These are phyloP conservation scores for Sugiyamaella smithiae DNA, from an alignment of 805 yeast species.

Conservation along the genomic window DNA sequence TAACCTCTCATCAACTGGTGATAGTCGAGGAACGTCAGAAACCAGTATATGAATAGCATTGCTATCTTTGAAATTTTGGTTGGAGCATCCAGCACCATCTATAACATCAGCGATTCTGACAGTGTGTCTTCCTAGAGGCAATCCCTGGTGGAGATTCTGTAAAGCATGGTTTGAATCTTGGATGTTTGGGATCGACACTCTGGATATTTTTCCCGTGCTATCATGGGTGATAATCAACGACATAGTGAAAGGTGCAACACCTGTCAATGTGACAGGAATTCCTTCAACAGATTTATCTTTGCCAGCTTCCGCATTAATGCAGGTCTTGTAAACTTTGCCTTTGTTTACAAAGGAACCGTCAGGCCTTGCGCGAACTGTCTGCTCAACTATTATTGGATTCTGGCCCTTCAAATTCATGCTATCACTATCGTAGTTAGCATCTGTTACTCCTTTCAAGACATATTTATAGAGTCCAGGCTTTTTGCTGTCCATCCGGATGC, in stretches of 20 bases:
- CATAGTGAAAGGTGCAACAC: conserved; percentile 60
- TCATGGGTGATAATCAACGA: conserved; percentile 60
- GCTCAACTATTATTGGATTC: conserved; percentile 42
- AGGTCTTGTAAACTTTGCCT: conserved; percentile 50
- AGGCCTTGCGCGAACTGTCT: conserved; percentile 63
- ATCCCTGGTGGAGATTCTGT: conserved; percentile 37
- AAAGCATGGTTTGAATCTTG: conserved; percentile 38
- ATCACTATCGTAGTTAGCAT: conserved; percentile 53
- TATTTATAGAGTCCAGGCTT: conserved; percentile 61
- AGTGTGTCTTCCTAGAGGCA: conserved; percentile 69
- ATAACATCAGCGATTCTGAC: conserved; percentile 54
- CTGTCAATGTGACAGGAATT: conserved; percentile 54
- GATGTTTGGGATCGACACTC: conserved; percentile 45
- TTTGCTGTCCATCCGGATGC: conserved; percentile 43
- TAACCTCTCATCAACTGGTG: conserved; percentile 39
- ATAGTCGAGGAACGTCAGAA: conserved; percentile 73
- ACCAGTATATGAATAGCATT: conserved; percentile 55
- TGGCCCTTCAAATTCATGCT: conserved; percentile 32
- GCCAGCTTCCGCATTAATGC: conserved; percentile 41
- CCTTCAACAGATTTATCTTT: conserved; percentile 31
- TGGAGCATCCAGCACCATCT: conserved; percentile 70
- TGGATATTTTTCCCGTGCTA: conserved; percentile 51
- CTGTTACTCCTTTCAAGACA: conserved; percentile 59
- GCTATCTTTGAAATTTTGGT: conserved; percentile 42
- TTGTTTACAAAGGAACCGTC: conserved; percentile 47